Percentiles rank a stretch among this genome's conserved stretches.
These are phyloP conservation scores for Margaritispora aquatica DNA, from an alignment of 495 filamentous ascomycete genomes.

Conservation along the genomic window DNA sequence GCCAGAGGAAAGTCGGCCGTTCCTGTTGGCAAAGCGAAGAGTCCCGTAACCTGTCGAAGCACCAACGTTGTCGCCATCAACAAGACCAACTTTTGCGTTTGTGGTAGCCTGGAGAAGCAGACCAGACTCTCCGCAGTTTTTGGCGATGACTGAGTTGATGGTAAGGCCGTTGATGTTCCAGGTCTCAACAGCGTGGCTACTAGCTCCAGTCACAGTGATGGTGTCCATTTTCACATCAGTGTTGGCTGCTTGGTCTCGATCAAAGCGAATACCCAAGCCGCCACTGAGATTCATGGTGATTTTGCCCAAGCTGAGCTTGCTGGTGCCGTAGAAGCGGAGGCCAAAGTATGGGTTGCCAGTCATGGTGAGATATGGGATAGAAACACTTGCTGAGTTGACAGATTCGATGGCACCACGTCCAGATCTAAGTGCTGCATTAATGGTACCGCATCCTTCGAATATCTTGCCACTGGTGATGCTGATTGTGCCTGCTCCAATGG, in stretches of 20 bases:
- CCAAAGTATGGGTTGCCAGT: not conserved
- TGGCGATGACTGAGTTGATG: not conserved
- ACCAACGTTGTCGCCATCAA: not conserved
- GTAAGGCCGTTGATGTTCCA: not conserved
- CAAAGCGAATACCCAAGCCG: not conserved
- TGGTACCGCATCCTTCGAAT: not conserved
- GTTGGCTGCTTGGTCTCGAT: not conserved
- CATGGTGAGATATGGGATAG: not conserved
- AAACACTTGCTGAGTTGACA: not conserved
- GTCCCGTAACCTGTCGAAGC: not conserved
- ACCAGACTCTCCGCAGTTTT: not conserved
- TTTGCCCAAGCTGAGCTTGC: slow-evolving; percentile 87
- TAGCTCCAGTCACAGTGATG: not conserved
- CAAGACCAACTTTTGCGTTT: not conserved
- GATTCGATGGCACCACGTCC: not conserved
- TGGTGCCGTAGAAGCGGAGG: slow-evolving; percentile 30
- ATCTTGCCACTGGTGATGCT: not conserved
- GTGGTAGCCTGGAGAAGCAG: not conserved
- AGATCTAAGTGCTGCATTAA: not conserved
- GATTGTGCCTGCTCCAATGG: not conserved
- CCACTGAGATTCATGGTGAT: slow-evolving; percentile 68
- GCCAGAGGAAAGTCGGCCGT: not conserved
- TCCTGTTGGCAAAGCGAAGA: not conserved
- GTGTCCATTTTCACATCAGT: not conserved
- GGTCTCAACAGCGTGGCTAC: not conserved